Evolutionary conservation across 2,329 filamentous ascomycete genomes (phyloP).

Genomic region (Rutstroemia sp.): DNA sequence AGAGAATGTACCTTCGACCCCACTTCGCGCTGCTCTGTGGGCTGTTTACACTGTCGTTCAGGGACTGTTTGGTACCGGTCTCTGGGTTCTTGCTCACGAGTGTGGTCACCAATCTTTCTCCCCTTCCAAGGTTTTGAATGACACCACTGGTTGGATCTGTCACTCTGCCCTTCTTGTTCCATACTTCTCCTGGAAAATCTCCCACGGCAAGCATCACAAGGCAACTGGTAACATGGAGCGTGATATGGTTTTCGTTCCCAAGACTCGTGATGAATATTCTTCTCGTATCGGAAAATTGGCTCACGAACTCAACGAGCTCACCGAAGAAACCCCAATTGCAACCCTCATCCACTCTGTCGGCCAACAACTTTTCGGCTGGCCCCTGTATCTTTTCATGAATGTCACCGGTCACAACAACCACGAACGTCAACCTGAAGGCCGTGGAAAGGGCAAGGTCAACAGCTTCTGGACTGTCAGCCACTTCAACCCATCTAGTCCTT

Average conservation of each 20-base stretch:
- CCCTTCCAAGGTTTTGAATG: constrained; percentile 81
- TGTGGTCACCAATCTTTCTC: constrained; percentile 98
- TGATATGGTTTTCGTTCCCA: constrained; percentile 98
- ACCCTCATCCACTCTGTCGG: constrained; percentile 66
- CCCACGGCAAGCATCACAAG: constrained; percentile 99
- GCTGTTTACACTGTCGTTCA: constrained; percentile 65
- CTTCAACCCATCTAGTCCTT: constrained; percentile 78
- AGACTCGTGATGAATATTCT: constrained; percentile 77
- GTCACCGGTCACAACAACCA: constrained; percentile 96
- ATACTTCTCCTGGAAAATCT: constrained; percentile 99
- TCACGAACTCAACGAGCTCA: constrained; percentile 81
- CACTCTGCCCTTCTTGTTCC: constrained; percentile 87
- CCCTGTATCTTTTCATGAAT: constrained; percentile 83
- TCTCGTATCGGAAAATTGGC: constrained; percentile 63
- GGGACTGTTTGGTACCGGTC: constrained; percentile 84
- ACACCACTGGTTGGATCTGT: constrained; percentile 84
- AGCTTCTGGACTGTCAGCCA: constrained; percentile 87
- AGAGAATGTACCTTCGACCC: constrained; percentile 65
- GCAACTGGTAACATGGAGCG: constrained; percentile 94
- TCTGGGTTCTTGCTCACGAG: constrained; percentile 97
- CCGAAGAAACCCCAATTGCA: constrained; percentile 87
- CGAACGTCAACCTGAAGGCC: constrained; percentile 83
- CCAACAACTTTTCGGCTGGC: constrained; percentile 92
- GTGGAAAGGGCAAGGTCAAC: constrained; percentile 87
- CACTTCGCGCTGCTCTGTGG: constrained; percentile 59